phyloP scores from a whole-genome alignment of 345 rosid genomes.

The Chamaenerion angustifolium region DNA sequence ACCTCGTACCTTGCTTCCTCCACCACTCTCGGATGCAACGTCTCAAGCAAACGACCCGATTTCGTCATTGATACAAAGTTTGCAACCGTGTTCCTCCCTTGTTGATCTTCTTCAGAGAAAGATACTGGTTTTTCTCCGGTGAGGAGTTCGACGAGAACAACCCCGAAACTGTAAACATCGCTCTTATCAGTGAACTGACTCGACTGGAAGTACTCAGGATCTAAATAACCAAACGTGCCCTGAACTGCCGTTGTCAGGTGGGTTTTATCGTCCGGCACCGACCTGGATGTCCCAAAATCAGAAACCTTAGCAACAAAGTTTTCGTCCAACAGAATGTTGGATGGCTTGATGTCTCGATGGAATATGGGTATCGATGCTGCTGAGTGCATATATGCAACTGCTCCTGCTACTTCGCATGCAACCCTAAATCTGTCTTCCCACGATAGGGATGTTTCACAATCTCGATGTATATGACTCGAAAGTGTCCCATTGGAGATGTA shows the following conservation, averaged over 20 bases:
- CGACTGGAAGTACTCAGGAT: neutral
- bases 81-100: neutral
- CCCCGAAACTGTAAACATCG: constrained; percentile 7
- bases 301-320: neutral
- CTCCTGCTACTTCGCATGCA: constrained; percentile 3
- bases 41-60: neutral
- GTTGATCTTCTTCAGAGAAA: too few species aligned
- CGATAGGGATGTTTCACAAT: neutral
- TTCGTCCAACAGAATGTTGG: constrained; percentile 8
- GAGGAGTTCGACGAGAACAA: neutral
- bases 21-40: constrained; percentile 1
- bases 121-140: neutral
- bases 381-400: constrained; percentile 4
- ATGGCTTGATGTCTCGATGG: constrained; percentile 1
- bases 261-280: neutral
- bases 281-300: constrained; percentile 3
- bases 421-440: constrained; percentile 3
- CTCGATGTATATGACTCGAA: neutral
- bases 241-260: neutral
- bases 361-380: constrained; percentile 3
- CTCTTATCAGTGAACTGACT: constrained; percentile 1
- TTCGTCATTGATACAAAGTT: neutral
- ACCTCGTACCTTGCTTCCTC: neutral
- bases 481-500: constrained; percentile 1
- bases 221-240: neutral